Conservation (phyloP, 495 filamentous ascomycete genomes). For the Cercophora newfieldiana region DNA sequence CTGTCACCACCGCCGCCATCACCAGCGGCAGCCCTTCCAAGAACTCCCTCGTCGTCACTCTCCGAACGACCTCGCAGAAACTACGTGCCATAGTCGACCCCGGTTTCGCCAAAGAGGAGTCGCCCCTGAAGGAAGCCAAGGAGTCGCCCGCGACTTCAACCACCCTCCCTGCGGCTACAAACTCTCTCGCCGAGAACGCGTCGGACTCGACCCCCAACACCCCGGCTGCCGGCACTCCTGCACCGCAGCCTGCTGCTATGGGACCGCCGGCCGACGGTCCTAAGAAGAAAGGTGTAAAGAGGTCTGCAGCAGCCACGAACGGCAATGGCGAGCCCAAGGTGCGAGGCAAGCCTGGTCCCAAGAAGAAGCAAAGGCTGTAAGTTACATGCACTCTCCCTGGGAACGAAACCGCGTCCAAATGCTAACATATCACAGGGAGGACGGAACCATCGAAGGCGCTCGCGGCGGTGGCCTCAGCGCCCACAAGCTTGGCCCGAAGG, state of each 20-base stretch:
- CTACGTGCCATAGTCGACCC: conserved; percentile 49
- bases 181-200: conserved; percentile 46
- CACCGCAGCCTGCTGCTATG: conserved; percentile 45
- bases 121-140: conserved; percentile 35
- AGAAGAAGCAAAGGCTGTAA: conserved; percentile 94
- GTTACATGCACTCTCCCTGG: conserved; percentile 36
- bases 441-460: conserved; percentile 56
- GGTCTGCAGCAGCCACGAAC: conserved; percentile 48
- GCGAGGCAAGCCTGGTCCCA: conserved; percentile 85
- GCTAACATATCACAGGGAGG: conserved; percentile 51
- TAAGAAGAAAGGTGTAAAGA: conserved; percentile 61
- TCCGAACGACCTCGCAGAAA: conserved; percentile 39
- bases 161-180: conserved; percentile 29
- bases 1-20: conserved; percentile 16
- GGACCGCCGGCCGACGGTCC: conserved; percentile 56
- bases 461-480: conserved; percentile 38
- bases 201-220: conserved; percentile 51
- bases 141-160: conserved; percentile 34
- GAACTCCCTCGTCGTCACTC: conserved; percentile 35
- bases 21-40: conserved; percentile 27
- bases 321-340: conserved; percentile 57
- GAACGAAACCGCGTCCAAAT: neutral
- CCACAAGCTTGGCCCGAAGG: conserved; percentile 92
- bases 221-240: conserved; percentile 45
- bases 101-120: conserved; percentile 42